Conservation (phyloP, 805 yeast species). For the Candida nanaspora region DNA sequence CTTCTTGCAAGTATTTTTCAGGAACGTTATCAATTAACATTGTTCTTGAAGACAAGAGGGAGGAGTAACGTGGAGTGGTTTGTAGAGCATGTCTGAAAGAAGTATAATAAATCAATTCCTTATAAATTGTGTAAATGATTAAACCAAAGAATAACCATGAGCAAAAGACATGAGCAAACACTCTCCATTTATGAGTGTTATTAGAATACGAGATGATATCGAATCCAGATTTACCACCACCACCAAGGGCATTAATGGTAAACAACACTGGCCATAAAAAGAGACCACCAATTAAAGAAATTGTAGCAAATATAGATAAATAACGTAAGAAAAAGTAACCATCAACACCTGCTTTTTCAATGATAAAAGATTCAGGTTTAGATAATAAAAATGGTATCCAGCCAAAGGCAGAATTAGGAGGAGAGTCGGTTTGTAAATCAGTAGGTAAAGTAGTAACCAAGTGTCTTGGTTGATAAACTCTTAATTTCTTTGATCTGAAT, state of each 20-base stretch:
- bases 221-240: slow-evolving; percentile 48
- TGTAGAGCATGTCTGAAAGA: slow-evolving; percentile 69
- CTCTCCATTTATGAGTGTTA: slow-evolving; percentile 54
- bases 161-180: slow-evolving; percentile 67
- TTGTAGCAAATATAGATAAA: slow-evolving; percentile 43
- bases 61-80: slow-evolving; percentile 66
- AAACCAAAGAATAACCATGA: slow-evolving; percentile 70
- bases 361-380: slow-evolving; percentile 52
- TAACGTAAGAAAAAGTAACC: slow-evolving; percentile 72
- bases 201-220: slow-evolving; percentile 60
- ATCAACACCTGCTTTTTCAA: slow-evolving; percentile 69
- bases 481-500: slow-evolving; percentile 33
- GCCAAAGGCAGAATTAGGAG: slow-evolving; percentile 37
- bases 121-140: slow-evolving; percentile 60
- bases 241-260: slow-evolving; percentile 71
- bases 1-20: slow-evolving; percentile 33
- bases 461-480: slow-evolving; percentile 49
- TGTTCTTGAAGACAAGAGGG: slow-evolving; percentile 63
- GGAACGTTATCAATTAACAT: slow-evolving; percentile 67
- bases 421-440: slow-evolving; percentile 35
- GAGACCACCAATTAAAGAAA: slow-evolving; percentile 47
- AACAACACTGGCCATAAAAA: slow-evolving; percentile 62
- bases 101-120: slow-evolving; percentile 65
- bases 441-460: slow-evolving; percentile 38
- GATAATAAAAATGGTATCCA: slow-evolving; percentile 50